A percentile compares a stretch with the other conserved stretches of the same genome.
These are phyloP conservation scores for Toxicodendron radicans DNA, from an alignment of 345 rosid species.

Conservation along the genomic window DNA sequence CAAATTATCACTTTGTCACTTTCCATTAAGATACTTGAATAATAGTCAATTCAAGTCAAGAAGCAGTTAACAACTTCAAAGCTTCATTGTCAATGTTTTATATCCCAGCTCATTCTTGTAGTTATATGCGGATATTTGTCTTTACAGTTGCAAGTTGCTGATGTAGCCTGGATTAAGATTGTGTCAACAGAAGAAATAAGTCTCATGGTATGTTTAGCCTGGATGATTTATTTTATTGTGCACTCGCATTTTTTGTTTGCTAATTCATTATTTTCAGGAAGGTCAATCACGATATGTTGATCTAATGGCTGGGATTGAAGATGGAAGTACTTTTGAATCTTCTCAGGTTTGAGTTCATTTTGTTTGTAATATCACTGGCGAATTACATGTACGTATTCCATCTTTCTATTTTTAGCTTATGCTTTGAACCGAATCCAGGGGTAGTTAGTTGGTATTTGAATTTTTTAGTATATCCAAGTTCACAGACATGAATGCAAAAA, in stretches of 20 bases:
- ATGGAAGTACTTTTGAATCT: slow-evolving; percentile 69
- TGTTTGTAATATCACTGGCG: slow-evolving; percentile 9
- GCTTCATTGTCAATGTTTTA: slow-evolving; percentile 1
- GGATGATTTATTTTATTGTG: background rate
- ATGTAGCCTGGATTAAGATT: slow-evolving; percentile 91
- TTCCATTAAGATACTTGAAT: too few species aligned
- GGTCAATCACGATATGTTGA: slow-evolving; percentile 57
- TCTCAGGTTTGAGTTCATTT: slow-evolving; percentile 62
- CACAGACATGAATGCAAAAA: background rate
- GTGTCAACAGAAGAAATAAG: slow-evolving; percentile 71
- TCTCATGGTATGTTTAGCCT: slow-evolving; percentile 64
- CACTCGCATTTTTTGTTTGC: slow-evolving; percentile 12
- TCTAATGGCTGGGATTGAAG: slow-evolving; percentile 67
- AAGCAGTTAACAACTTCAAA: too few species aligned
- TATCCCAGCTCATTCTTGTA: background rate
- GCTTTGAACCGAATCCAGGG: slow-evolving; percentile 1
- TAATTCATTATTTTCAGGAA: slow-evolving; percentile 57
- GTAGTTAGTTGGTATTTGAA: slow-evolving; percentile 2
- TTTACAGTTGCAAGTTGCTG: slow-evolving; percentile 85
- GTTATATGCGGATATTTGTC: slow-evolving; percentile 19
- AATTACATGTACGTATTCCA: slow-evolving; percentile 3
- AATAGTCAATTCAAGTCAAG: too few species aligned
- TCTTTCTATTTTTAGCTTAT: slow-evolving; percentile 9
- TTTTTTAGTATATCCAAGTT: background rate
- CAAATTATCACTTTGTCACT: too few species aligned